phyloP scores from a whole-genome alignment of 306 rosid species.

The Sindora glabra region DNA sequence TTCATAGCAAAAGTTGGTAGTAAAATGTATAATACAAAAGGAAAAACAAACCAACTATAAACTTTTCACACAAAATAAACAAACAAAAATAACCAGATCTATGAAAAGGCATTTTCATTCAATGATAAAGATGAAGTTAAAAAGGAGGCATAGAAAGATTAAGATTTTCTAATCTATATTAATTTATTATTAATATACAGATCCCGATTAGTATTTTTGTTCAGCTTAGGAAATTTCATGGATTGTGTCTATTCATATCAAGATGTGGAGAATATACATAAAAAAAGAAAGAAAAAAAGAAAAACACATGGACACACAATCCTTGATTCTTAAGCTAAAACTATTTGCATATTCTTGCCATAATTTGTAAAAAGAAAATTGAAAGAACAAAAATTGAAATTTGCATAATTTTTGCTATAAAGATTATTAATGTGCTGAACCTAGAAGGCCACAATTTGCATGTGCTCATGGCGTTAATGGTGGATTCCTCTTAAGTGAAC shows the following conservation, averaged over 20 bases:
- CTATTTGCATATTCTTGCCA: too few species aligned
- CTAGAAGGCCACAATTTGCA: too few species aligned
- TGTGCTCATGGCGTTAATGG: too few species aligned
- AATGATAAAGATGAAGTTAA: background rate
- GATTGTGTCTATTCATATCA: background rate
- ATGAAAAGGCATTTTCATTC: constrained; percentile 13
- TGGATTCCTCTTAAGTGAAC: too few species aligned
- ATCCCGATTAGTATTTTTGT: constrained; percentile 21
- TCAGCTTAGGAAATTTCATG: constrained; percentile 19
- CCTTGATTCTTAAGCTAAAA: too few species aligned
- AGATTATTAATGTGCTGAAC: too few species aligned
- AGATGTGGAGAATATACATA: background rate
- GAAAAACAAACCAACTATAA: background rate
- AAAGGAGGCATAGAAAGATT: constrained; percentile 27
- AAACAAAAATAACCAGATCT: constrained; percentile 27
- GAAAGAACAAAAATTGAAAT: too few species aligned
- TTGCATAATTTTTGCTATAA: too few species aligned
- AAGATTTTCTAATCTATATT: constrained; percentile 52
- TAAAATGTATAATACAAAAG: background rate
- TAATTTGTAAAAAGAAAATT: too few species aligned
- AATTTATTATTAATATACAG: constrained; percentile 14
- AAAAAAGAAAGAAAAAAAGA: too few species aligned
- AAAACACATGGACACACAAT: too few species aligned
- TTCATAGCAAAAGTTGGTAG: constrained; percentile 2
- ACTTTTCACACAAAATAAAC: constrained; percentile 18